Conservation (phyloP, 768 basidiomycete species). For the Lyophyllum shimeji region DNA sequence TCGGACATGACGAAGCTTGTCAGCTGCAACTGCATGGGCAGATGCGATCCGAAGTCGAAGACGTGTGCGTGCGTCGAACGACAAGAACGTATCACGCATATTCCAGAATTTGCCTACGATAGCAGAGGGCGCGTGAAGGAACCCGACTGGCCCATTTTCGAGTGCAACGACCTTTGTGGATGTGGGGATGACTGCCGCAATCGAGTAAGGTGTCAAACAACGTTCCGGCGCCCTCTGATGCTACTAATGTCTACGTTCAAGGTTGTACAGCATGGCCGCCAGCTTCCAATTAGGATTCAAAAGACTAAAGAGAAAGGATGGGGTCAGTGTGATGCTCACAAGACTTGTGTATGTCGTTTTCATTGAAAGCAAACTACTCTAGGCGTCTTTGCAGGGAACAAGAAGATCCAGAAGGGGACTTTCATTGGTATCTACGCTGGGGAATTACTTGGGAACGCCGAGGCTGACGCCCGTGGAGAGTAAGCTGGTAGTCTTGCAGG, state of each 20-base stretch:
- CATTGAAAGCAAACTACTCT: slow-evolving; percentile 4
- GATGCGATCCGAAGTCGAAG: slow-evolving; percentile 72
- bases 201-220: slow-evolving; percentile 49
- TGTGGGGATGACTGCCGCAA: slow-evolving; percentile 84
- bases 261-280: slow-evolving; percentile 85
- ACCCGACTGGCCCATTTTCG: slow-evolving; percentile 67
- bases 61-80: slow-evolving; percentile 68
- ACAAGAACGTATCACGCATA: slow-evolving; percentile 44
- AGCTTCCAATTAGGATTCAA: slow-evolving; percentile 56
- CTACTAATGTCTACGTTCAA: slow-evolving; percentile 24
- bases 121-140: slow-evolving; percentile 51
- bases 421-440: slow-evolving; percentile 88
- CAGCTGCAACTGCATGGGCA: slow-evolving; percentile 75
- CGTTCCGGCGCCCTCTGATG: background rate
- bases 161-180: slow-evolving; percentile 81
- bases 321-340: slow-evolving; percentile 51
- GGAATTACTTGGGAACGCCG: slow-evolving; percentile 71
- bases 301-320: slow-evolving; percentile 82
- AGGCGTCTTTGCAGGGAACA: slow-evolving; percentile 73
- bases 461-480: slow-evolving; percentile 67
- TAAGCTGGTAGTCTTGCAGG: slow-evolving; percentile 32
- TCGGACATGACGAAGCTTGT: slow-evolving; percentile 57
- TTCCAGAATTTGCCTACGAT: slow-evolving; percentile 68
- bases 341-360: background rate
- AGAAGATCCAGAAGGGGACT: slow-evolving; percentile 63